phyloP scores from a whole-genome alignment of 2,329 filamentous ascomycete genomes.

The Arthrobotrys musiformis region DNA sequence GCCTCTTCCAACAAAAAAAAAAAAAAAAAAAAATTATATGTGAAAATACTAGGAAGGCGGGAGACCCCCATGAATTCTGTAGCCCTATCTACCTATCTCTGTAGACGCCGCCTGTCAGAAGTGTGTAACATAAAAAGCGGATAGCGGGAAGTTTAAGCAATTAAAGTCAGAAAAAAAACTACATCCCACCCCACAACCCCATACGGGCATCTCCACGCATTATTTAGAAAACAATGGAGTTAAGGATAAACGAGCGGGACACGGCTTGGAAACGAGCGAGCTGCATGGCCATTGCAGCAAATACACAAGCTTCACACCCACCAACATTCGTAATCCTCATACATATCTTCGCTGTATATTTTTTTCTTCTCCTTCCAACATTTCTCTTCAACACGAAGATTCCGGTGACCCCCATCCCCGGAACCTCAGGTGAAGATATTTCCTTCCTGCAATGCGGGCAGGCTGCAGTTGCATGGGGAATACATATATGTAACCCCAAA shows the following conservation, averaged over 20 bases:
- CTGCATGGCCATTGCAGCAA: slow-evolving; percentile 16
- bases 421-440: slow-evolving; percentile 12
- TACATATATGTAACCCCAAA: background rate
- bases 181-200: slow-evolving; percentile 27
- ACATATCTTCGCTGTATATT: background rate
- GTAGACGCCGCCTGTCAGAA: slow-evolving; percentile 19
- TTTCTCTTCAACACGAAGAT: slow-evolving; percentile 26
- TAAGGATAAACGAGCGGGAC: slow-evolving; percentile 25
- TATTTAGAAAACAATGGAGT: background rate
- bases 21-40: background rate
- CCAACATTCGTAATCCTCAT: background rate
- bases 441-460: slow-evolving; percentile 14
- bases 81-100: background rate
- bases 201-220: slow-evolving; percentile 42
- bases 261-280: slow-evolving; percentile 21
- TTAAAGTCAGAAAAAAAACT: too few species aligned
- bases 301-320: slow-evolving; percentile 38
- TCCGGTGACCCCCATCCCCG: slow-evolving; percentile 35
- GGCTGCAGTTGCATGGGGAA: slow-evolving; percentile 39
- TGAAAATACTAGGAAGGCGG: background rate
- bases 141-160: slow-evolving; percentile 20
- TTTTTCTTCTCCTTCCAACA: slow-evolving; percentile 9
- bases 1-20: background rate
- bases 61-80: background rate
- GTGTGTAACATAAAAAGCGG: slow-evolving; percentile 29